Base-by-base conservation (phyloP, 768 basidiomycete species). In the Collybiopsis confluens region DNA sequence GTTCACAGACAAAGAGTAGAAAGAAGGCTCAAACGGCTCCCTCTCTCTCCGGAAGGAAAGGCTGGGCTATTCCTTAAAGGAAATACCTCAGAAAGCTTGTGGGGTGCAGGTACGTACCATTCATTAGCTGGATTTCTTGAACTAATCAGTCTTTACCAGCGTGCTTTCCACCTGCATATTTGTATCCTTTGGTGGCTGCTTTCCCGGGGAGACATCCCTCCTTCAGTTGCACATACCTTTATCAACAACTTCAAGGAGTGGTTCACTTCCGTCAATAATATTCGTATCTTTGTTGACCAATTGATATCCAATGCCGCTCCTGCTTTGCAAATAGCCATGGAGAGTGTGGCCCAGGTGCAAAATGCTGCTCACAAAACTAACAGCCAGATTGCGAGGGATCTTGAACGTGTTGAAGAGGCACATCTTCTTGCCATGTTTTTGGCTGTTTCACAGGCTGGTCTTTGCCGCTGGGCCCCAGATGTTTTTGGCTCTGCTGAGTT, bases 11-110 rank as follows among this genome's bases (percentile, higher is more conserved):
- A n/a, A n/a, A n/a, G n/a, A n/a, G n/a, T n/a, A n/a, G n/a, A n/a
- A 15, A n/a, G 18, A 11, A 68, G 68, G 70, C 35, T 8, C 35
- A 36, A 36, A 36, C 35, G 8, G 35, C 35, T 36, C 35, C 35
- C 16, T 8, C 35, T 8, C 9, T 16, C 35, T 8, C 35, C 16
- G 9, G 35, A 36, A 36, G 8, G 16, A 36, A 36, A 8, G 35
- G 35, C 16, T 16, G 16, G 16, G 8, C 9, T 36, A 8, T 36
- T 8, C 35, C 35, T 36, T 16, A 36, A 16, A 36, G 35, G 35
- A n/a, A n/a, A n/a, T 36, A 36, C 35, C 35, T 8, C 8, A 36
- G 16, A 36, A 36, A 16, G 35, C 35, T 8, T 16, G 16, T 8
- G 35, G 35, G 35, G 9, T 36, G 8, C 35, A 36, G 35, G 35